A percentile compares a stretch with the other conserved stretches of the same genome.
phyloP scores from a whole-genome alignment of 1,284 basidiomycete genomes.

The Meripilus lineatus region DNA sequence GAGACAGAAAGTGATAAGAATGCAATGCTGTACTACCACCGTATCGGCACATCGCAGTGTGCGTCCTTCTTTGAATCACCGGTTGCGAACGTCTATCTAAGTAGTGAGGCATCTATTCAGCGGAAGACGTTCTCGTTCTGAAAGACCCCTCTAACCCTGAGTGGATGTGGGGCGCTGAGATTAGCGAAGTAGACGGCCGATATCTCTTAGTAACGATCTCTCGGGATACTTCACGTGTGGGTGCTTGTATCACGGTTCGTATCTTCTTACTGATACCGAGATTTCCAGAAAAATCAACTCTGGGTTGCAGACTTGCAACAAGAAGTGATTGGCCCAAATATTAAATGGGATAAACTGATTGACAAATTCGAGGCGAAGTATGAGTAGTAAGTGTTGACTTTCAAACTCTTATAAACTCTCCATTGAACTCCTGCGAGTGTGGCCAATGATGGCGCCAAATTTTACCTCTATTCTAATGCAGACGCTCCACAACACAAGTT shows the following conservation, averaged over 20 bases:
- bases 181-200: conserved; percentile 58
- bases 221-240: conserved; percentile 63
- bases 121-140: conserved; percentile 64
- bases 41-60: conserved; percentile 67
- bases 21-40: conserved; percentile 75
- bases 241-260: conserved; percentile 12
- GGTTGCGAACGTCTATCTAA: not conserved
- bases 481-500: conserved; percentile 65
- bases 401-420: conserved; percentile 6
- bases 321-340: conserved; percentile 53
- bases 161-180: conserved; percentile 57
- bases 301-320: conserved; percentile 68
- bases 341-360: conserved; percentile 68
- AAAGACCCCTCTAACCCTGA: conserved; percentile 60
- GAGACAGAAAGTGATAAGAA: conserved; percentile 63
- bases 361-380: conserved; percentile 63
- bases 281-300: conserved; percentile 59
- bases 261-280: not conserved
- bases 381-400: conserved; percentile 41
- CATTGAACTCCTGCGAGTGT: conserved; percentile 45
- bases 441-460: conserved; percentile 59
- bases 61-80: conserved; percentile 17
- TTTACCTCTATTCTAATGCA: conserved; percentile 66
- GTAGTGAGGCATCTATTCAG: conserved; percentile 29
- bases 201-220: conserved; percentile 55